These are phyloP conservation scores for Panicum virgatum DNA, from an alignment of 202 grass and related monocot species.

Conservation along the genomic window DNA sequence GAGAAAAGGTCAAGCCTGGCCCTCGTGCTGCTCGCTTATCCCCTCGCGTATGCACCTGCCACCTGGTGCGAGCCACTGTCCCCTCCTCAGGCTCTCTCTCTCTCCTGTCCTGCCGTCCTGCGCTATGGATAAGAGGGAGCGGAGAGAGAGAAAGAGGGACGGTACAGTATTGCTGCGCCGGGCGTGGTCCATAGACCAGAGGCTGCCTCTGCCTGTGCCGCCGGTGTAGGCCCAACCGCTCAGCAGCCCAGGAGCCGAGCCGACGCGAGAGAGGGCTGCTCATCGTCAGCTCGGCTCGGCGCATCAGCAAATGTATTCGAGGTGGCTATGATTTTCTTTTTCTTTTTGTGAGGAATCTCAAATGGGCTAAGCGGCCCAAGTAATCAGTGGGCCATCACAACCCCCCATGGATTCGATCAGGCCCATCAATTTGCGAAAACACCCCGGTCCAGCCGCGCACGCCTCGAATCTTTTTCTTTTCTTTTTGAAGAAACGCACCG, in stretches of 20 bases:
- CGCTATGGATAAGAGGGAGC: neutral
- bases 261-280: neutral
- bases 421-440: neutral
- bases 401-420: neutral
- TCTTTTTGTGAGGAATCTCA: neutral
- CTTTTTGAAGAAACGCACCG: too few relatives aligned
- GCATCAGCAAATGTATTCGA: neutral
- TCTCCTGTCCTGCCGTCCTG: too few relatives aligned
- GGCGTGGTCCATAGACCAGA: slow-evolving; percentile 4
- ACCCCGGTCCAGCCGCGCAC: too few relatives aligned
- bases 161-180: neutral
- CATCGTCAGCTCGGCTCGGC: neutral
- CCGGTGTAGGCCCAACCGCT: neutral
- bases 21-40: slow-evolving; percentile 21
- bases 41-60: slow-evolving; percentile 7
- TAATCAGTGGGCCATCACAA: neutral
- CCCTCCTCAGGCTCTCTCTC: too few relatives aligned
- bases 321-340: too few relatives aligned
- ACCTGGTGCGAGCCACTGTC: slow-evolving; percentile 6
- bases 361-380: neutral
- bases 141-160: neutral
- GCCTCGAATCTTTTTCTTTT: too few relatives aligned
- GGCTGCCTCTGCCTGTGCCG: slow-evolving; percentile 4
- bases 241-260: neutral
- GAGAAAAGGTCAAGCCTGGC: slow-evolving; percentile 27